Conservation (phyloP, 2,329 filamentous ascomycete species). For the Byssochlamys sp. region DNA sequence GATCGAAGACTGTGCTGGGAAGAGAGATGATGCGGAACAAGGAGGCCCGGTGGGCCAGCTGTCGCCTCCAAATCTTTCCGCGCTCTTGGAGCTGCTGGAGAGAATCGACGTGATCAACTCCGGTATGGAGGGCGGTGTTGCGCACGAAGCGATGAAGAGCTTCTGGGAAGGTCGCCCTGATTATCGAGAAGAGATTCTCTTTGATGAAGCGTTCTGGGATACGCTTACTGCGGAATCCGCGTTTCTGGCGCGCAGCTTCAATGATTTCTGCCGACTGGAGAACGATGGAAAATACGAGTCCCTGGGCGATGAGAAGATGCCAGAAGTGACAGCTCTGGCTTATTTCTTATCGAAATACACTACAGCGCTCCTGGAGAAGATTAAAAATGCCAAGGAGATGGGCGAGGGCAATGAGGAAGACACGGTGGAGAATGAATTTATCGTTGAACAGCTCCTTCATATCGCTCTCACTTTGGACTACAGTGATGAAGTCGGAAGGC, state of each 20-base stretch:
- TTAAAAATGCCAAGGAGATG: conserved; percentile 33
- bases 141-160: conserved; percentile 83
- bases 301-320: conserved; percentile 82
- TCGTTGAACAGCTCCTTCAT: conserved; percentile 87
- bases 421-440: conserved; percentile 82
- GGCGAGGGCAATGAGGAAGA: conserved; percentile 67
- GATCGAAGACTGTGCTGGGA: conserved; percentile 86
- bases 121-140: conserved; percentile 79
- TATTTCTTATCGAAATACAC: conserved; percentile 78
- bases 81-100: conserved; percentile 79
- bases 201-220: conserved; percentile 40
- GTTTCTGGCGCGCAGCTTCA: conserved; percentile 86
- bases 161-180: conserved; percentile 86
- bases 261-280: conserved; percentile 75
- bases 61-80: conserved; percentile 64
- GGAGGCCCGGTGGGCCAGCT: conserved; percentile 37
- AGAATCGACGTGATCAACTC: conserved; percentile 88
- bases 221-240: conserved; percentile 63
- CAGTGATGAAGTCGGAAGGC: conserved; percentile 87
- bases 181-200: conserved; percentile 37
- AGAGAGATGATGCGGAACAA: conserved; percentile 48
- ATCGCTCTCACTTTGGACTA: conserved; percentile 90
- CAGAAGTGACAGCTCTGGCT: conserved; percentile 83
- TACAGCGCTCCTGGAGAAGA: conserved; percentile 36
- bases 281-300: conserved; percentile 64